These are phyloP conservation scores for Osmozyma mogii DNA, from an alignment of 805 yeast species.

Conservation along the genomic window DNA sequence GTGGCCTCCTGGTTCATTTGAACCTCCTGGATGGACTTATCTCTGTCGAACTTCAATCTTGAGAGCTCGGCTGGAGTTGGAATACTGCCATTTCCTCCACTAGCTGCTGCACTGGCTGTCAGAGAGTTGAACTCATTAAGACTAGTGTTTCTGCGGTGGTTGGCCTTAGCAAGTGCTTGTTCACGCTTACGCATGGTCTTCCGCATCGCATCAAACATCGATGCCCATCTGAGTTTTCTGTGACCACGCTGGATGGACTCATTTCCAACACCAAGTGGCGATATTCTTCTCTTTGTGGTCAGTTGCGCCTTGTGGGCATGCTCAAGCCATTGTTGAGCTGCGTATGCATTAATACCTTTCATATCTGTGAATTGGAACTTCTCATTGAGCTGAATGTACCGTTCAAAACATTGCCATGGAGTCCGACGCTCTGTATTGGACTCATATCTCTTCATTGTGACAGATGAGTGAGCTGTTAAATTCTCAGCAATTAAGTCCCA, in stretches of 20 bases:
- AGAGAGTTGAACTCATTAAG: neutral
- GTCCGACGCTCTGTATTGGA: conserved; percentile 93
- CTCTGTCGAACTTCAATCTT: conserved; percentile 75
- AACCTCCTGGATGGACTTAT: conserved; percentile 74
- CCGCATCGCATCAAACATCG: conserved; percentile 93
- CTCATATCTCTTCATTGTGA: conserved; percentile 51
- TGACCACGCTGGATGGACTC: conserved; percentile 95
- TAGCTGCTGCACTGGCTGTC: neutral
- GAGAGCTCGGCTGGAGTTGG: conserved; percentile 80
- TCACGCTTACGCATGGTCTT: conserved; percentile 88
- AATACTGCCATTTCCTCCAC: conserved; percentile 30
- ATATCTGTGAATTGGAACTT: conserved; percentile 79
- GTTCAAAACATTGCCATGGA: conserved; percentile 98
- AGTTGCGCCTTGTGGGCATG: conserved; percentile 85
- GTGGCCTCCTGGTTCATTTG: conserved; percentile 43
- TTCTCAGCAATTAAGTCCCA: conserved; percentile 90
- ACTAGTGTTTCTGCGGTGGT: conserved; percentile 10
- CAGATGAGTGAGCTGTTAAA: conserved; percentile 56
- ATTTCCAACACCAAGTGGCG: conserved; percentile 88
- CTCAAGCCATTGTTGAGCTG: conserved; percentile 87
- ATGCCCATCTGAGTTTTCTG: conserved; percentile 85
- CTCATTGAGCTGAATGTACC: conserved; percentile 89
- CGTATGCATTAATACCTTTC: conserved; percentile 76
- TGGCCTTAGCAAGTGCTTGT: conserved; percentile 37
- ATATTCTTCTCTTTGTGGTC: conserved; percentile 78